A percentile compares a stretch with the other conserved stretches of the same genome.
phyloP scores from a whole-genome alignment of 2,329 filamentous ascomycete genomes.

The Pleurostoma richardsiae region DNA sequence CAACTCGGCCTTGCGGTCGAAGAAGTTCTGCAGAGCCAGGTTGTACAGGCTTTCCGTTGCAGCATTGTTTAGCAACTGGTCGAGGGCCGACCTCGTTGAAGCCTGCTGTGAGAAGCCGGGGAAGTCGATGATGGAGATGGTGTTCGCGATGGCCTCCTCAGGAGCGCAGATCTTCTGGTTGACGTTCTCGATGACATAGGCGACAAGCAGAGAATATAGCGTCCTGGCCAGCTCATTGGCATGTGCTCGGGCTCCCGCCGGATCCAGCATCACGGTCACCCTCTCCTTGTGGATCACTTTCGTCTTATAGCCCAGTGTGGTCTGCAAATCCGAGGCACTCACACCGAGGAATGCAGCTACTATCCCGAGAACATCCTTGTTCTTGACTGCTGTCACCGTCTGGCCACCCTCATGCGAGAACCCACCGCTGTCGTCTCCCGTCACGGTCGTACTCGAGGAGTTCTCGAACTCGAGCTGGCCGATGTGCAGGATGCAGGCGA shows the following conservation, averaged over 20 bases:
- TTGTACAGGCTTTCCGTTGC: constrained; percentile 91
- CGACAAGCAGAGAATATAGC: constrained; percentile 87
- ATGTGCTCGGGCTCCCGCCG: constrained; percentile 81
- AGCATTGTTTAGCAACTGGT: constrained; percentile 92
- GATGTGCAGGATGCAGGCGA: constrained; percentile 93
- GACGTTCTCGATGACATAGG: constrained; percentile 87
- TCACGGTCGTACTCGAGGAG: constrained; percentile 70
- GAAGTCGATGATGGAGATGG: constrained; percentile 92
- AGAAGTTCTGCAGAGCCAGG: constrained; percentile 90
- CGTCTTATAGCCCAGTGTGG: constrained; percentile 88
- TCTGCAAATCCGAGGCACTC: constrained; percentile 73
- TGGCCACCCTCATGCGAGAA: constrained; percentile 94
- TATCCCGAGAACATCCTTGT: constrained; percentile 82
- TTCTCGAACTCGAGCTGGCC: constrained; percentile 93
- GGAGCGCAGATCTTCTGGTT: constrained; percentile 85
- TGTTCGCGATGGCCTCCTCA: constrained; percentile 88
- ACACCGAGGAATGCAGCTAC: constrained; percentile 95
- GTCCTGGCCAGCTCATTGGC: constrained; percentile 92
- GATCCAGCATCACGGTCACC: constrained; percentile 98
- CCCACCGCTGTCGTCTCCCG: constrained; percentile 87
- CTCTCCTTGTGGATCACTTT: constrained; percentile 95
- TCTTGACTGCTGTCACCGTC: constrained; percentile 80
- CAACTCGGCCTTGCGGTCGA: constrained; percentile 88
- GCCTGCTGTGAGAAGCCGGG: constrained; percentile 86
- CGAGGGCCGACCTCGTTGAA: constrained; percentile 77